Percentiles rank a stretch among this genome's conserved stretches.
Conservation (phyloP, 352 stramenopile species). For the Phytophthora colocasiae region DNA sequence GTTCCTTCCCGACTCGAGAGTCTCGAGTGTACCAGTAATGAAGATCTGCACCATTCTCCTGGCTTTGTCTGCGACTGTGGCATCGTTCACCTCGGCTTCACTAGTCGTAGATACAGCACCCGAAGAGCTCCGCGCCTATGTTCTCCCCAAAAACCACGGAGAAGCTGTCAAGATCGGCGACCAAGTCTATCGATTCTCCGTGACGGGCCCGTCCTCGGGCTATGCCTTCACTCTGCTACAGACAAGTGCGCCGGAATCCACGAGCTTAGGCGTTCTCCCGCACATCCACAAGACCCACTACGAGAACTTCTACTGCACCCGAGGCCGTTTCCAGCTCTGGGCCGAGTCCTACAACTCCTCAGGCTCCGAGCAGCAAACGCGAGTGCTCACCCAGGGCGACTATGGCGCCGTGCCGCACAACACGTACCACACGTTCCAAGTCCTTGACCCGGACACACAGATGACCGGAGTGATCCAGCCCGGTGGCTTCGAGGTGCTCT, state of each 20-base stretch:
- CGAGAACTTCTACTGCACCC: constrained; percentile 69
- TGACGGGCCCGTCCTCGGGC: constrained; percentile 56
- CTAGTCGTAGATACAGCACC: constrained; percentile 53
- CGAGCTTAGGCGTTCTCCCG: constrained; percentile 53
- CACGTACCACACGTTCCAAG: constrained; percentile 65
- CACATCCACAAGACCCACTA: constrained; percentile 68
- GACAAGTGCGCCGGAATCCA: constrained; percentile 55
- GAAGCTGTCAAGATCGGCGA: constrained; percentile 45
- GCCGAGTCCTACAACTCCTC: constrained; percentile 40
- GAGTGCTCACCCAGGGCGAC: constrained; percentile 57
- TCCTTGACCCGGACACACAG: constrained; percentile 63
- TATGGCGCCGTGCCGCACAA: constrained; percentile 66
- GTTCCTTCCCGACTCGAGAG: too few species aligned
- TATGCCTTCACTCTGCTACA: constrained; percentile 51
- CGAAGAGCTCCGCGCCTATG: constrained; percentile 50
- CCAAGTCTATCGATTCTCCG: constrained; percentile 61
- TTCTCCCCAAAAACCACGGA: constrained; percentile 56
- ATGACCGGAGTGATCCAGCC: constrained; percentile 66
- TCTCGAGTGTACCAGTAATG: constrained; percentile 15
- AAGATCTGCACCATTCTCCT: constrained; percentile 35
- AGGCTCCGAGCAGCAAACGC: constrained; percentile 43
- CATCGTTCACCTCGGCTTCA: constrained; percentile 29
- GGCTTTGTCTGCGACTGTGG: constrained; percentile 17
- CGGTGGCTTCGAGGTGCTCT: constrained; percentile 60
- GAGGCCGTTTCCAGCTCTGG: constrained; percentile 61